phyloP scores from a whole-genome alignment of 1,284 basidiomycete species.

The Papiliotrema fonsecae region DNA sequence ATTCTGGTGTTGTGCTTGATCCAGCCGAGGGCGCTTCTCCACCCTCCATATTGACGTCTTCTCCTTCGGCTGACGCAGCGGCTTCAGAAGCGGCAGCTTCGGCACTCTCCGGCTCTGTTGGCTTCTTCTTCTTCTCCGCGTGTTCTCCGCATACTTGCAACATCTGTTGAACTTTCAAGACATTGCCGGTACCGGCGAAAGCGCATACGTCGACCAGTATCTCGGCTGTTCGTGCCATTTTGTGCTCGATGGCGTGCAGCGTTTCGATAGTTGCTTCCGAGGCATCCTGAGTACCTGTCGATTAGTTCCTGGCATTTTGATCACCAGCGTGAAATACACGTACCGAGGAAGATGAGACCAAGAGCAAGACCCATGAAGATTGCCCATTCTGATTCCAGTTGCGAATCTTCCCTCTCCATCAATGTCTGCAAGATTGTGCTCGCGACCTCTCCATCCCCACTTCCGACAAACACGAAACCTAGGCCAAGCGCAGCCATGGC shows the following conservation, averaged over 20 bases:
- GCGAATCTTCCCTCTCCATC: slow-evolving; percentile 72
- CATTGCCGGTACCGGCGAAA: slow-evolving; percentile 93
- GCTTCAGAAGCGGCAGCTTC: slow-evolving; percentile 14
- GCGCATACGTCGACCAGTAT: slow-evolving; percentile 92
- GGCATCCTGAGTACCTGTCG: slow-evolving; percentile 75
- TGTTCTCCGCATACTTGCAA: slow-evolving; percentile 93
- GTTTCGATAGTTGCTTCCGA: slow-evolving; percentile 95
- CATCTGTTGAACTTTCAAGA: slow-evolving; percentile 88
- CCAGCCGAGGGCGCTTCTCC: slow-evolving; percentile 6
- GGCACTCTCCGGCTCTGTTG: slow-evolving; percentile 26
- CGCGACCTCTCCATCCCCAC: slow-evolving; percentile 89
- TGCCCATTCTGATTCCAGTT: slow-evolving; percentile 86
- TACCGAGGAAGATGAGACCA: slow-evolving; percentile 86
- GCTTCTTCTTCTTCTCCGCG: slow-evolving; percentile 54
- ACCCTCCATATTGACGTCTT: slow-evolving; percentile 30
- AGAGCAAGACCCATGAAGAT: slow-evolving; percentile 86
- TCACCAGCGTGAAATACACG: slow-evolving; percentile 21
- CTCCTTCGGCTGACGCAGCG: slow-evolving; percentile 15
- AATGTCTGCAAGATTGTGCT: slow-evolving; percentile 85
- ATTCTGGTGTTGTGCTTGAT: slow-evolving; percentile 1
- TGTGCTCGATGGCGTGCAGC: slow-evolving; percentile 90
- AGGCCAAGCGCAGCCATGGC: slow-evolving; percentile 81
- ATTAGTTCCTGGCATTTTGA: slow-evolving; percentile 5
- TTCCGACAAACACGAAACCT: slow-evolving; percentile 94
- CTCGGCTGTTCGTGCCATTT: slow-evolving; percentile 83